A percentile compares a stretch with the other conserved stretches of the same genome.
phyloP scores from a whole-genome alignment of 1,139 yeast species.

The Zygosaccharomyces pseudobailii region DNA sequence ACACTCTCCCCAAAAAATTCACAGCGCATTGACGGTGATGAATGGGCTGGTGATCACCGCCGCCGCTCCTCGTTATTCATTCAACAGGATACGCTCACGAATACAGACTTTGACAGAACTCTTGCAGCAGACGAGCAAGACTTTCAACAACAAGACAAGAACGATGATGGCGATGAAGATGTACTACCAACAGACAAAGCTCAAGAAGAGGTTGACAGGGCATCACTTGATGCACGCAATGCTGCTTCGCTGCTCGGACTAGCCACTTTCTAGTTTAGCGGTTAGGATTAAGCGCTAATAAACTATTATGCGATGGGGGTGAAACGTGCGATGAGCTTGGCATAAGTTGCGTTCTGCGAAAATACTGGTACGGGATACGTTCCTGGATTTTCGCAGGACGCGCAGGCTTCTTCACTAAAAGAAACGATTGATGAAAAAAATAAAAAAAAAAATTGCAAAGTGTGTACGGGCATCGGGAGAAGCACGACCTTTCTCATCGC shows the following conservation, averaged over 20 bases:
- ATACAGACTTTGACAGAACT: conserved; percentile 17
- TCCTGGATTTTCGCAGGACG: conserved; percentile 15
- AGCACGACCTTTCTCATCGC: conserved; percentile 1
- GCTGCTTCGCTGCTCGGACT: conserved; percentile 80
- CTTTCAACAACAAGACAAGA: conserved; percentile 20
- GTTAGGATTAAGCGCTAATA: background rate
- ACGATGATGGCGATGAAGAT: background rate
- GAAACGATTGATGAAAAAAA: conserved; percentile 3
- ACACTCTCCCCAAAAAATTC: conserved; percentile 45
- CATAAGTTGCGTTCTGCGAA: conserved; percentile 3
- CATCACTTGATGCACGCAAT: conserved; percentile 65
- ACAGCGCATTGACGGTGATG: conserved; percentile 23
- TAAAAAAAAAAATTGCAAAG: conserved; percentile 7
- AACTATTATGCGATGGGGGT: background rate
- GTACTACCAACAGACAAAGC: no score
- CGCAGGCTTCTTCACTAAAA: conserved; percentile 9
- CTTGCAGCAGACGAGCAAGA: conserved; percentile 23
- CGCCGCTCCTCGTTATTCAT: conserved; percentile 22
- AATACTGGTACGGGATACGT: conserved; percentile 7
- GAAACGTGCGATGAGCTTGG: background rate
- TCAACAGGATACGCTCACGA: conserved; percentile 10
- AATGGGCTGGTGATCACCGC: conserved; percentile 40
- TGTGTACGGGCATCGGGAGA: conserved; percentile 4
- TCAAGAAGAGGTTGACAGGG: conserved; percentile 3
- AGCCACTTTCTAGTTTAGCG: conserved; percentile 51